phyloP scores from a whole-genome alignment of 345 rosid genomes.

The Eucalyptus polybractea region DNA sequence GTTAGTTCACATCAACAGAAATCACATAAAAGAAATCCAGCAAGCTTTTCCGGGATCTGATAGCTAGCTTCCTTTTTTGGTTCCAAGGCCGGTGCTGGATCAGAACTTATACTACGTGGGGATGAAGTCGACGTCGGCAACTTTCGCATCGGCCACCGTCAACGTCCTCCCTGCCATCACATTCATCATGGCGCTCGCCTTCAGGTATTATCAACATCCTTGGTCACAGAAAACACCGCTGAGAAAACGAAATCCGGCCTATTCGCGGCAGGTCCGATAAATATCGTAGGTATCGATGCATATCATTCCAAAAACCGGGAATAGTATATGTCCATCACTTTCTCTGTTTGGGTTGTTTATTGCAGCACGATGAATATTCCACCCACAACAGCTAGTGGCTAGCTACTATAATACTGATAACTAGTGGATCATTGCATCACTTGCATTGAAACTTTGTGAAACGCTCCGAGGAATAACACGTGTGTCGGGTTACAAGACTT shows the following conservation, averaged over 20 bases:
- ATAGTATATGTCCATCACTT: no score
- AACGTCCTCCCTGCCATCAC: constrained; percentile 87
- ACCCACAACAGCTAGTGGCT: no score
- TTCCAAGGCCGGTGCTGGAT: constrained; percentile 75
- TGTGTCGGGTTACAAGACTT: no score
- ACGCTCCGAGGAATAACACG: no score
- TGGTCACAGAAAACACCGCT: not conserved
- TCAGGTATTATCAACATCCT: constrained; percentile 30
- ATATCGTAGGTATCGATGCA: not conserved
- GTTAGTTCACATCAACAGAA: not conserved
- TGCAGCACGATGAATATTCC: no score
- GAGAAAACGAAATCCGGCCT: not conserved
- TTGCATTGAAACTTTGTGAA: no score
- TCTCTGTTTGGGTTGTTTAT: no score
- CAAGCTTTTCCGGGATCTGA: not conserved
- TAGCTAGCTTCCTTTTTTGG: not conserved
- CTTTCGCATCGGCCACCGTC: constrained; percentile 54
- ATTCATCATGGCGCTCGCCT: constrained; percentile 71
- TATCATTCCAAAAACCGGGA: not conserved
- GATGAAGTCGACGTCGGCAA: constrained; percentile 80
- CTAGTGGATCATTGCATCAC: no score
- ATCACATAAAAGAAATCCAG: not conserved
- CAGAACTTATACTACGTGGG: constrained; percentile 79
- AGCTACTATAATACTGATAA: no score
- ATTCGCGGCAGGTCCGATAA: not conserved